These are phyloP conservation scores for Fusarium keratoplasticum DNA, from an alignment of 2,329 filamentous ascomycete species.

Conservation along the genomic window DNA sequence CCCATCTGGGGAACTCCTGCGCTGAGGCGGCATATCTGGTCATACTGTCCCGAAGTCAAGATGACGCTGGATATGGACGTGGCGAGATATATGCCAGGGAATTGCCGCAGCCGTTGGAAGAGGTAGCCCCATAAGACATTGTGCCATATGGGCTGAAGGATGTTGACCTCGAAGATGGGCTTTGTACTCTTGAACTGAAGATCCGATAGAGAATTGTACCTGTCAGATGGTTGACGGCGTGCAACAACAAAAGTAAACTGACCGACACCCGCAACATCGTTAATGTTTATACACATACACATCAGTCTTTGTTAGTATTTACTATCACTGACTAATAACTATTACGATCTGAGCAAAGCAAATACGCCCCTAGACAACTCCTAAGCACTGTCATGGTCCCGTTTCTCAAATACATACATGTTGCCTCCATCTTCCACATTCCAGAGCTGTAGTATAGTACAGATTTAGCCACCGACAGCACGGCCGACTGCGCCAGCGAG, in stretches of 20 bases:
- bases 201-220: background rate
- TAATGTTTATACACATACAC: background rate
- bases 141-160: no score
- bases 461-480: slow-evolving; percentile 55
- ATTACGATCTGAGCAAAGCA: background rate
- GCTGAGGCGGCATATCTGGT: slow-evolving; percentile 63
- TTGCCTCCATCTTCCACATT: background rate
- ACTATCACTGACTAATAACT: background rate
- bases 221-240: no score
- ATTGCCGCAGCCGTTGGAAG: slow-evolving; percentile 51
- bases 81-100: slow-evolving; percentile 61
- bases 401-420: slow-evolving; percentile 22
- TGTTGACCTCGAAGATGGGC: background rate
- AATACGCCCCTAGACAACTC: slow-evolving; percentile 8
- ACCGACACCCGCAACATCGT: background rate
- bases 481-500: slow-evolving; percentile 72
- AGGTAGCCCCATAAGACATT: background rate
- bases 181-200: background rate
- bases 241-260: background rate
- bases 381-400: slow-evolving; percentile 7
- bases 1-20: slow-evolving; percentile 62
- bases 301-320: background rate
- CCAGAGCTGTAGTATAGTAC: background rate
- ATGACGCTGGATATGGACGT: slow-evolving; percentile 68
- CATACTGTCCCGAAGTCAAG: slow-evolving; percentile 70